Percentiles rank a stretch among this genome's conserved stretches.
These are phyloP conservation scores for Phytophthora pini DNA, from an alignment of 352 stramenopile species.

Conservation along the genomic window DNA sequence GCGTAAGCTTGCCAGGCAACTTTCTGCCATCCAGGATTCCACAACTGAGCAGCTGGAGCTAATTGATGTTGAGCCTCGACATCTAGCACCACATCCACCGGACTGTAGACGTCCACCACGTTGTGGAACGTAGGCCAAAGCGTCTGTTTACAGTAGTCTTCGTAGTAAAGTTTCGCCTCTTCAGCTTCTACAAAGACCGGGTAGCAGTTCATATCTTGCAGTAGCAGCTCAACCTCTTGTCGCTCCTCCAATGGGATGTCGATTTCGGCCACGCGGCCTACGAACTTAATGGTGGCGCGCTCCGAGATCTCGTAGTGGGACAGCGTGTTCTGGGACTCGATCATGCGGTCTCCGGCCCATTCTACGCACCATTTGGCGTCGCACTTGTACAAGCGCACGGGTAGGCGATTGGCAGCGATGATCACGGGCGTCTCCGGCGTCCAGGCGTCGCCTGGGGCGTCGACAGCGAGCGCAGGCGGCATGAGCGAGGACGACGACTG, in stretches of 20 bases:
- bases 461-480: neutral
- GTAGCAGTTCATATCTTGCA: conserved; percentile 70
- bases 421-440: conserved; percentile 67
- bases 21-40: conserved; percentile 74
- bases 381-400: conserved; percentile 52
- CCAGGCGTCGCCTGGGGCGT: conserved; percentile 44
- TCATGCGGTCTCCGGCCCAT: conserved; percentile 77
- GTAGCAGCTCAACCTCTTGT: conserved; percentile 49
- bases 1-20: conserved; percentile 93
- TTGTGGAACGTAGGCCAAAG: conserved; percentile 98
- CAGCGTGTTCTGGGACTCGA: conserved; percentile 78
- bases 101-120: conserved; percentile 91
- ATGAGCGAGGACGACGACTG: conserved; percentile 9
- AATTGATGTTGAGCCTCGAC: conserved; percentile 36
- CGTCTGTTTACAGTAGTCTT: conserved; percentile 97
- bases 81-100: conserved; percentile 70
- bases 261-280: conserved; percentile 65
- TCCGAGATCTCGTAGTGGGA: conserved; percentile 77
- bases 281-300: conserved; percentile 74
- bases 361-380: conserved; percentile 56
- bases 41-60: conserved; percentile 42
- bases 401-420: conserved; percentile 75
- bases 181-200: conserved; percentile 63
- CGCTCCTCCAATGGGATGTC: conserved; percentile 62
- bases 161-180: conserved; percentile 78